These are phyloP conservation scores for Pichia terricola DNA, from an alignment of 1,139 yeast species.

Conservation along the genomic window DNA sequence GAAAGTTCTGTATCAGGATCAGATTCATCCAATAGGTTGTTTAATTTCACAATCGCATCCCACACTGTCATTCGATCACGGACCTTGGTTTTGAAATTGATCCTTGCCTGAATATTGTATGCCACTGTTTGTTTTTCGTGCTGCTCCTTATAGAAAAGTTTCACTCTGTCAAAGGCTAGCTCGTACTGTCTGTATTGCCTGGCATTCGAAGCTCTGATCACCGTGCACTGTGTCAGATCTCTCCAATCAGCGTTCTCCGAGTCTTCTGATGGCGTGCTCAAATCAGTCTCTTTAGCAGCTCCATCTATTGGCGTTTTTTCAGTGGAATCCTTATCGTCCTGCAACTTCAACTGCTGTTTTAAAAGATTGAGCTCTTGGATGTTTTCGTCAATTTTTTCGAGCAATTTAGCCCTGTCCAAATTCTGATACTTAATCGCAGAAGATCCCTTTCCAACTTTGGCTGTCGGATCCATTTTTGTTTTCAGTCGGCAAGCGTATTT, in stretches of 20 bases:
- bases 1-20: conserved; percentile 71
- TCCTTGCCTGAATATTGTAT: conserved; percentile 60
- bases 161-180: conserved; percentile 60
- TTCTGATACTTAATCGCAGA: conserved; percentile 16
- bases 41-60: conserved; percentile 59
- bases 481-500: too few species aligned
- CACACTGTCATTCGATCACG: conserved; percentile 62
- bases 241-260: conserved; percentile 18
- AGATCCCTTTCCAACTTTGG: not conserved
- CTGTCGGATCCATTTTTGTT: not conserved
- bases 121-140: conserved; percentile 67
- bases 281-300: not conserved
- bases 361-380: conserved; percentile 31
- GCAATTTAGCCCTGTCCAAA: conserved; percentile 19
- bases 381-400: conserved; percentile 32
- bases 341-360: conserved; percentile 21
- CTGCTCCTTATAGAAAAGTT: conserved; percentile 57
- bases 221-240: conserved; percentile 14
- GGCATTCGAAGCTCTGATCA: conserved; percentile 17
- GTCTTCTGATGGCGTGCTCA: not conserved
- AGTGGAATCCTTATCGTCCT: conserved; percentile 9
- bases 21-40: conserved; percentile 56
- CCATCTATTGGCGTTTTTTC: conserved; percentile 10
- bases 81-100: conserved; percentile 55
- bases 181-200: conserved; percentile 55